phyloP scores from a whole-genome alignment of 768 basidiomycete species.

The Kwoniella mangroviensis region DNA sequence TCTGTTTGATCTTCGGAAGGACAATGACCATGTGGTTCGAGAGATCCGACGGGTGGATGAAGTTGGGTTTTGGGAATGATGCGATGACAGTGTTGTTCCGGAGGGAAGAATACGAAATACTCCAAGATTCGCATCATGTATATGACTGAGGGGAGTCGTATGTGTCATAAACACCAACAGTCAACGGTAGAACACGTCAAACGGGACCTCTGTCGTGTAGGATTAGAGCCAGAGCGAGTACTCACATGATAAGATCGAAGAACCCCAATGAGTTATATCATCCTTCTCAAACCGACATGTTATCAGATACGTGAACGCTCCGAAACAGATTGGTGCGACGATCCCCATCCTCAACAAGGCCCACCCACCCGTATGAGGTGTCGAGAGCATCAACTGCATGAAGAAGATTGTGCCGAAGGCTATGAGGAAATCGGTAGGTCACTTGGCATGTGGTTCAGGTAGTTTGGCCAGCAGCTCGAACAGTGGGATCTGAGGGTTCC shows the following conservation, averaged over 20 bases:
- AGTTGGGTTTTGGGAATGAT: conserved; percentile 3
- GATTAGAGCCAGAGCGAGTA: neutral
- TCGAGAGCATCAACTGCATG: conserved; percentile 9
- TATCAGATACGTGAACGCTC: conserved; percentile 7
- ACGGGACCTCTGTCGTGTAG: neutral
- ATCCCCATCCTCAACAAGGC: conserved; percentile 28
- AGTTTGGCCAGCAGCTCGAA: conserved; percentile 1
- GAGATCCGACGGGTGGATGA: neutral
- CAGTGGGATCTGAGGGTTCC: conserved; percentile 13
- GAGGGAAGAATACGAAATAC: conserved; percentile 34
- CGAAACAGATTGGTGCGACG: neutral
- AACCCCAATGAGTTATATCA: conserved; percentile 22
- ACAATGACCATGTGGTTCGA: neutral
- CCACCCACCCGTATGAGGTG: conserved; percentile 37
- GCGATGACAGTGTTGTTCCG: conserved; percentile 38
- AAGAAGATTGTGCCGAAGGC: conserved; percentile 11
- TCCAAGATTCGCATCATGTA: conserved; percentile 26
- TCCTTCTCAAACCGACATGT: conserved; percentile 1
- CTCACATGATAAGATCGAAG: conserved; percentile 16
- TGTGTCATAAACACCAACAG: too few species aligned
- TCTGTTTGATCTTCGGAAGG: neutral
- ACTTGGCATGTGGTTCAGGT: neutral
- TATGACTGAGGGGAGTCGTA: neutral
- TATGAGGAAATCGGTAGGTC: neutral
- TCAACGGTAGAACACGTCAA: too few species aligned